phyloP scores from a whole-genome alignment of 176 grass and related monocot genomes.

The Thinopyrum elongatum region DNA sequence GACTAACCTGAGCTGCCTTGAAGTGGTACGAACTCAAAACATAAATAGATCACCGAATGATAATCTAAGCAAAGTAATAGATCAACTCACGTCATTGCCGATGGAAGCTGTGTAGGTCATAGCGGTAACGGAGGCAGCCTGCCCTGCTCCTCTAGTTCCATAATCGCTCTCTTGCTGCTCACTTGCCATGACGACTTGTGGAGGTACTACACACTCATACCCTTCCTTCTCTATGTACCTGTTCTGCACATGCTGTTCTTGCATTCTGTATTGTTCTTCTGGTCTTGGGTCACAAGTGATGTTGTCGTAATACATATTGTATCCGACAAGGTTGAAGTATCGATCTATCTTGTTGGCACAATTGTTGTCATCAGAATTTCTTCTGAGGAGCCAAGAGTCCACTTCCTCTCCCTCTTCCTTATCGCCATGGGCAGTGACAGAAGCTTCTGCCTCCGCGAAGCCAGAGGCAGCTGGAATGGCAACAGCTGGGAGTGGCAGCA shows the following conservation, averaged over 20 bases:
- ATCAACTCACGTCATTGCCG: conserved; percentile 58
- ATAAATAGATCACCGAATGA: neutral
- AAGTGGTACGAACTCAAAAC: conserved; percentile 2
- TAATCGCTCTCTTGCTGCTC: conserved; percentile 35
- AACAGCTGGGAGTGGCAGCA: conserved; percentile 37
- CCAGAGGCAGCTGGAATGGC: conserved; percentile 31
- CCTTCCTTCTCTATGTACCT: conserved; percentile 35
- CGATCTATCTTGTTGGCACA: conserved; percentile 30
- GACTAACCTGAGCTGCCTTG: neutral
- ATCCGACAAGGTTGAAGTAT: conserved; percentile 54
- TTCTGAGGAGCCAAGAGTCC: conserved; percentile 48
- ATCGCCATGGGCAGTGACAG: neutral
- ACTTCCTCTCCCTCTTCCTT: conserved; percentile 38
- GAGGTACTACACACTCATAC: conserved; percentile 52
- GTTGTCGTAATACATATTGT: conserved; percentile 55
- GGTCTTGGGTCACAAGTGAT: conserved; percentile 10
- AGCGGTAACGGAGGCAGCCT: conserved; percentile 30
- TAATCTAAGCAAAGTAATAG: conserved; percentile 27
- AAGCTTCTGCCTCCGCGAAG: neutral
- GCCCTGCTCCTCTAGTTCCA: conserved; percentile 31
- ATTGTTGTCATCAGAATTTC: neutral
- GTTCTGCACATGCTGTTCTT: conserved; percentile 46
- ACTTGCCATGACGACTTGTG: conserved; percentile 19
- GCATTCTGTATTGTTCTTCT: conserved; percentile 22
- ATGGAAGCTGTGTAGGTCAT: conserved; percentile 49